These are phyloP conservation scores for Moricandia moricandioides DNA, from an alignment of 345 rosid genomes.

Conservation along the genomic window DNA sequence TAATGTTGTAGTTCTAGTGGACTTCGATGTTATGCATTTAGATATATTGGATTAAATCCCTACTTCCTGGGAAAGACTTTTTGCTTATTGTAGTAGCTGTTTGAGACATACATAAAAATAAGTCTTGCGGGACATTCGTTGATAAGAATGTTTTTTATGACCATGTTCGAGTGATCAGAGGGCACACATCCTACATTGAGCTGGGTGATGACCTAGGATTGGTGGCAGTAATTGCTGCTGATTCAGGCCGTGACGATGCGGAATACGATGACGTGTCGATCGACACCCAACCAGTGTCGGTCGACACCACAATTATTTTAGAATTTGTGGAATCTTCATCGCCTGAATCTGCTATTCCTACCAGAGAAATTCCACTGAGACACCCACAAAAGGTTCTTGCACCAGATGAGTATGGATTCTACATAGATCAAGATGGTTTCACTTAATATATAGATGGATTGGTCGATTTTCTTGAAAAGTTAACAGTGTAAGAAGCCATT, in stretches of 20 bases:
- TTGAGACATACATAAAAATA: too few relatives aligned
- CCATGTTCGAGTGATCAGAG: not conserved
- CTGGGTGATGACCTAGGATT: not conserved
- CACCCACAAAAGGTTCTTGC: not conserved
- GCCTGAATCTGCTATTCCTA: not conserved
- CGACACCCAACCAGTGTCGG: not conserved
- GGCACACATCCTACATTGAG: not conserved
- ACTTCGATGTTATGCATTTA: too few relatives aligned
- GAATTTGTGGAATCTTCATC: not conserved
- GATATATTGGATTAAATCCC: too few relatives aligned
- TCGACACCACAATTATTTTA: not conserved
- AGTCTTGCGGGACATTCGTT: not conserved
- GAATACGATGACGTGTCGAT: not conserved
- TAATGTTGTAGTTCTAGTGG: too few relatives aligned
- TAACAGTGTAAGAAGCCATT: too few relatives aligned
- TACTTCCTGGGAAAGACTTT: too few relatives aligned
- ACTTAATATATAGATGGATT: too few relatives aligned
- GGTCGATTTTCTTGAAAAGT: too few relatives aligned
- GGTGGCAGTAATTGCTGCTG: not conserved
- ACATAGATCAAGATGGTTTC: not conserved
- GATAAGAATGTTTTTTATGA: not conserved
- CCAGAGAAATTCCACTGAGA: too few relatives aligned
- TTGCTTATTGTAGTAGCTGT: too few relatives aligned
- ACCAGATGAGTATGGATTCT: not conserved
- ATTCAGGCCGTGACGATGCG: not conserved